Evolutionary conservation across 495 filamentous ascomycete species (phyloP).

Genomic region (Monascus purpureus): DNA sequence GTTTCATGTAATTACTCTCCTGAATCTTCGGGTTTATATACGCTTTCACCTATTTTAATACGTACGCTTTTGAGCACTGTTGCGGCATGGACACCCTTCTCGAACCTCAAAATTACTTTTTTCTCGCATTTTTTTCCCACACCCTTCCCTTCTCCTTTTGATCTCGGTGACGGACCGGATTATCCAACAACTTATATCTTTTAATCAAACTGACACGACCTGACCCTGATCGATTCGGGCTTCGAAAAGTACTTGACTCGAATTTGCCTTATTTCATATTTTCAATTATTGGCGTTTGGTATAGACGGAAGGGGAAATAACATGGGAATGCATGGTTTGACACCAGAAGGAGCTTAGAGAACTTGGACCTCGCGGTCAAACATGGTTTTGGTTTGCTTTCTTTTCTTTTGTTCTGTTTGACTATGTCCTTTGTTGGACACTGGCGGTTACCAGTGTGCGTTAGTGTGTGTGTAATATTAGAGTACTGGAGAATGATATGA

Average conservation of each 20-base stretch:
- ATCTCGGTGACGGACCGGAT: no score
- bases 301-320: slow-evolving; percentile 29
- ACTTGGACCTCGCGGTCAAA: slow-evolving; percentile 31
- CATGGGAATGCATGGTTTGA: slow-evolving; percentile 34
- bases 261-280: no score
- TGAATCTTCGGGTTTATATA: no score
- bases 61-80: no score
- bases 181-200: background rate
- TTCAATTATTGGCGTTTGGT: slow-evolving; percentile 23
- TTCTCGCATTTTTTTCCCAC: slow-evolving; percentile 17
- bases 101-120: slow-evolving; percentile 2
- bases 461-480: no score
- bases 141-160: slow-evolving; percentile 3
- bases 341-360: slow-evolving; percentile 32
- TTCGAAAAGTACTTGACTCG: no score
- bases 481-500: no score
- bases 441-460: no score
- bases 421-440: no score
- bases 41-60: no score
- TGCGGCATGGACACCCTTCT: no score
- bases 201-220: slow-evolving; percentile 18
- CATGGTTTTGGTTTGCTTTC: slow-evolving; percentile 15
- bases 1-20: no score
- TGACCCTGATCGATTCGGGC: slow-evolving; percentile 10
- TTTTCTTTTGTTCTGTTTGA: slow-evolving; percentile 5